Conservation (phyloP, 768 basidiomycete species). For the Boletellus sp. region DNA sequence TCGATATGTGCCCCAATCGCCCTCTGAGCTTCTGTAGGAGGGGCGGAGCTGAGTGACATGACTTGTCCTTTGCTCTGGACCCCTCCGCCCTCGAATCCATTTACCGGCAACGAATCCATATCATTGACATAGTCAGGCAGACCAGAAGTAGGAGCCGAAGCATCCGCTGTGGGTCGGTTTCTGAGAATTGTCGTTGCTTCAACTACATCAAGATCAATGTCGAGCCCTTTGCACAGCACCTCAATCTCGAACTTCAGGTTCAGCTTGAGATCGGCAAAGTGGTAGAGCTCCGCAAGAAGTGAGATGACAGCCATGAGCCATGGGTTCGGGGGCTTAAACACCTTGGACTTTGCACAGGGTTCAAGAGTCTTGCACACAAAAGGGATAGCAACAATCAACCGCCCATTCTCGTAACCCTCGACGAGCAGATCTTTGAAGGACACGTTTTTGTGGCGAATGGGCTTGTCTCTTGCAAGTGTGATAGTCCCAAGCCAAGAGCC, state of each 20-base stretch:
- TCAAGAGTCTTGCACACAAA: slow-evolving; percentile 98
- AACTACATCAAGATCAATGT: slow-evolving; percentile 79
- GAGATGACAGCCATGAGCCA: slow-evolving; percentile 97
- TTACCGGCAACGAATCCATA: slow-evolving; percentile 76
- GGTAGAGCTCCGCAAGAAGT: slow-evolving; percentile 92
- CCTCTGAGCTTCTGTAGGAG: slow-evolving; percentile 62
- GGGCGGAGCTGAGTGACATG: slow-evolving; percentile 55
- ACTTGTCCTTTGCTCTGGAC: slow-evolving; percentile 56
- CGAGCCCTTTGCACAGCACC: slow-evolving; percentile 87
- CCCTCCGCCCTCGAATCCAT: slow-evolving; percentile 57
- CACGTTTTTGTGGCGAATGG: slow-evolving; percentile 89
- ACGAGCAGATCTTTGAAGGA: slow-evolving; percentile 97
- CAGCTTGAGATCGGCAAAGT: slow-evolving; percentile 92
- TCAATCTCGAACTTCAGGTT: slow-evolving; percentile 99
- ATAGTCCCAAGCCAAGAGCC: slow-evolving; percentile 93
- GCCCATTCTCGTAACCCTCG: slow-evolving; percentile 90
- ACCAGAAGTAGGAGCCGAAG: slow-evolving; percentile 46
- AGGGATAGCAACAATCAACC: slow-evolving; percentile 90
- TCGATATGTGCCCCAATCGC: slow-evolving; percentile 77
- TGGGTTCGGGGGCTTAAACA: slow-evolving; percentile 96
- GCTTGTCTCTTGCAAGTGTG: slow-evolving; percentile 88
- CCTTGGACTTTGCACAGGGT: slow-evolving; percentile 81
- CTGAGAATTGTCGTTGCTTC: slow-evolving; percentile 83
- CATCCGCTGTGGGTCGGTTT: slow-evolving; percentile 64
- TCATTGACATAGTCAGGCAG: slow-evolving; percentile 79